Base-by-base conservation (phyloP, 768 basidiomycete genomes). In the Lactarius tabidus region DNA sequence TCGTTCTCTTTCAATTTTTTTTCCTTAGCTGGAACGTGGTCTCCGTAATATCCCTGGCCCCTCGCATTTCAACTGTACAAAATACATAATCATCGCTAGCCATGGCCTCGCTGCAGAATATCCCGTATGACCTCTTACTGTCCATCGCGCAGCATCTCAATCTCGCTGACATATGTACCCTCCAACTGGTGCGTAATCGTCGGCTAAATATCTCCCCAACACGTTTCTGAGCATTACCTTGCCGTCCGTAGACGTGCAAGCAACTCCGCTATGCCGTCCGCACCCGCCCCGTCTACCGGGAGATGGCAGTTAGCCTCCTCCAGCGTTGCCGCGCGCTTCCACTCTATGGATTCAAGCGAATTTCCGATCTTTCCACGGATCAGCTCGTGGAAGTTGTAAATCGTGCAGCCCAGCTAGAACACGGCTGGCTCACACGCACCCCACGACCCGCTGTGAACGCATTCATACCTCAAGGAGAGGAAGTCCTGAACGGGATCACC, bases 81-180 rank as follows among this genome's bases (percentile, higher is more conserved):
- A 20, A 17, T 48, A 14, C 9, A 35, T 41, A 57, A 56, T 41
- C 23, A 36, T 17, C 20, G 26, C 23, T 26, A 10, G 12, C 20
- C 31, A 66, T 66, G 65, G 28, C 66, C 20, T 75, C 76, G 15
- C 71, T 82, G 58, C 72, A 74, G 65, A 78, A 76, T 6, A 77
- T 90, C 23, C 88, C 88, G 0, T 89, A 89, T 74, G 89, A 90
- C 77, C 77, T 90, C 23, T 73, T 90, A 52, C 80, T 90, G 62
- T 86, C 87, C 76, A 83, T 90, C 73, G 82, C 85, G 6, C 80
- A 79, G 51, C 83, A 84, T 75, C 80, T 90, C 36, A 80, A 86
- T 68, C 75, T 86, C 69, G 75, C 75, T 54, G 88, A 89, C 74
- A 78, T 90, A 23, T 81, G 84, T 72, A 74, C 81, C 55, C 74